These are phyloP conservation scores for Cryptococcus sp. DNA, from an alignment of 1,284 basidiomycete genomes.

Conservation along the genomic window DNA sequence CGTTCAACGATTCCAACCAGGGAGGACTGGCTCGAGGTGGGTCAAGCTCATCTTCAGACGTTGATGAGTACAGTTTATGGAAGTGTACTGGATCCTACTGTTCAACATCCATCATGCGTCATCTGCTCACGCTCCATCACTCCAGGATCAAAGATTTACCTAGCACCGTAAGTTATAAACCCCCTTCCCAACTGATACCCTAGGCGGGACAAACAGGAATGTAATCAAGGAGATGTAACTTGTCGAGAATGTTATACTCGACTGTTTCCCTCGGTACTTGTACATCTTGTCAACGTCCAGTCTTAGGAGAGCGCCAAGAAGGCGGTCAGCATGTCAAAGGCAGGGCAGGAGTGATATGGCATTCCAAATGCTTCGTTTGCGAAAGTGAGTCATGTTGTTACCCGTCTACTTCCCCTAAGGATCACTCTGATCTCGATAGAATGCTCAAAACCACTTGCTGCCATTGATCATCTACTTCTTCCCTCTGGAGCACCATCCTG, in stretches of 20 bases:
- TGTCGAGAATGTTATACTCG: conserved; percentile 7
- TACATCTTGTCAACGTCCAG: neutral
- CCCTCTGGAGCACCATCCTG: neutral
- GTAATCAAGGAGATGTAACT: conserved; percentile 1
- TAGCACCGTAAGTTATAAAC: conserved; percentile 6
- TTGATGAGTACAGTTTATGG: conserved; percentile 6
- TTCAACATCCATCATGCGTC: conserved; percentile 6
- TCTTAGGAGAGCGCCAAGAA: conserved; percentile 13
- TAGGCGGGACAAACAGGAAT: neutral
- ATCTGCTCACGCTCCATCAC: conserved; percentile 1
- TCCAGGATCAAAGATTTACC: conserved; percentile 7
- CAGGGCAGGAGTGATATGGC: conserved; percentile 5
- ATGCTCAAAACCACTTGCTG: neutral
- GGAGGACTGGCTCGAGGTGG: conserved; percentile 3
- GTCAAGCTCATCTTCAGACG: neutral
- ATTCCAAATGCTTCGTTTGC: conserved; percentile 10
- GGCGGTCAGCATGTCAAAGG: conserved; percentile 9
- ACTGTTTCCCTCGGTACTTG: conserved; percentile 6
- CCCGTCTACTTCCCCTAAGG: neutral
- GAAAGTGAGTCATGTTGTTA: neutral
- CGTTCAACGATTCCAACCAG: neutral
- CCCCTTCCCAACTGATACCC: neutral
- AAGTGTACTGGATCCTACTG: conserved; percentile 1
- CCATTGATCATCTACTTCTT: neutral
- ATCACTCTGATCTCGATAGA: neutral